Evolutionary conservation across 768 basidiomycete genomes (phyloP), one percentile per base, ranked within the genome.

Genomic region (Lentinula sp.): DNA sequence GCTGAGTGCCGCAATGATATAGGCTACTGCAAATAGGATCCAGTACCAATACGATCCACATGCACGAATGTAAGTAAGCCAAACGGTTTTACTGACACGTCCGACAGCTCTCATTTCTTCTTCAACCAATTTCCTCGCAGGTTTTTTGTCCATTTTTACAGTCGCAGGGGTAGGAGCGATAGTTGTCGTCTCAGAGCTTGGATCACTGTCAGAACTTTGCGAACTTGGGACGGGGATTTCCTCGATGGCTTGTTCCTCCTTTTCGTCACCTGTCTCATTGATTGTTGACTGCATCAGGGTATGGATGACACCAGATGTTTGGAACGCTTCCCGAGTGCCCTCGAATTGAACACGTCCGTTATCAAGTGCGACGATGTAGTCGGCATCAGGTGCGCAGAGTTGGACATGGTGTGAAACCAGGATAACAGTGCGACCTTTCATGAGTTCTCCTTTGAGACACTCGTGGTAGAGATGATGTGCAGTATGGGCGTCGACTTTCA

Each of bases 401-500:
- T 94, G 90, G 37, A 97, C 90, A 68, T 96, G 94, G 68, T 99
- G 96, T 2, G 95, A 97, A 55, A 98, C 96, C 13, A 99, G 81
- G 62, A 98, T 85, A 63, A 95, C 77, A 0, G 97, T 98, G 41
- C 95, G 83, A 28, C 85, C 87, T 56, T 76, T 74, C 80, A 95
- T 85, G 39, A 98, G 79, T 18, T 88, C 85, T 16, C 96, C 95
- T 64, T 85, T 86, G 36, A 99, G 76, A 66, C 94, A 97, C 66
- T 91, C 75, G 56, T 85, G 76, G 73, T 87, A 95, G 20, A 99
- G 80, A 67, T 96, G 92, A 64, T 91, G 83, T 13, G 95, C 95
- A 5, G 93, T 95, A 68, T 95, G 94, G 0, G 95, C 93, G 67
- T 98, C 95, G 51, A 97, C 95, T 81, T 66, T 28, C 61, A 45